Evolutionary conservation across 495 filamentous ascomycete genomes (phyloP), one percentile per base, ranked within the genome.

Genomic region (Neurospora discreta): DNA sequence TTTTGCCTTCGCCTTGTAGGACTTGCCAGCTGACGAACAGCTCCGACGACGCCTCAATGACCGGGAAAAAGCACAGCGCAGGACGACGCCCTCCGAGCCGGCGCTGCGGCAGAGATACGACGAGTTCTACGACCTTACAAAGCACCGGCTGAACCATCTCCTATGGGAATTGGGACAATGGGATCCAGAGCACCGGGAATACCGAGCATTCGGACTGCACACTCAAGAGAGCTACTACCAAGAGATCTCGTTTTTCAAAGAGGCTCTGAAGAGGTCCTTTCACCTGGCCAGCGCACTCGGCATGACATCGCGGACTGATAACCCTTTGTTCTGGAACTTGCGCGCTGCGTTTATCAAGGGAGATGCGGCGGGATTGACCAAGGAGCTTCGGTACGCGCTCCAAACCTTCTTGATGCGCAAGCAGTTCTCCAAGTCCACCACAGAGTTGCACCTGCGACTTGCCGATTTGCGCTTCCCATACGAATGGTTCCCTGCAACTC

Each of bases 401-500:
- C 86, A 86, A 23, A 86, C 88, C 67, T 82, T 82, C 73, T 74
- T 83, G 52, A 74, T 81, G 75, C 78, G 82, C 70, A 73, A 75
- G 65, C 73, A 72, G 39, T 79, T 82, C 69, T 75, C 78, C 68
- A 76, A 79, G 43, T 76, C 75, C 58, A 75, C 82, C 70, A 74
- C 69, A 36, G 73, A 80, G 18, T 80, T 89, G 70, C 92, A 95
- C 80, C 80, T 83, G 74, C 84, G 85, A 18, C 80, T 95, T 43
- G 89, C 92, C 20, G 93, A 98, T 81, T 80, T 97, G 65, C 88
- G 93, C 40, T 93, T 89, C 78, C 96, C 96, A 0, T 85, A 88
- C 69, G 95, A 98, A 77, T 98, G 94, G 95, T 99, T 90, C 78
- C 93, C 94, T 3, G 86, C 83, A 7, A 92, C 96, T 26, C 87